A percentile compares a stretch with the other conserved stretches of the same genome.
Evolutionary conservation across 768 basidiomycete species (phyloP).

Genomic region (Mycena galopus): DNA sequence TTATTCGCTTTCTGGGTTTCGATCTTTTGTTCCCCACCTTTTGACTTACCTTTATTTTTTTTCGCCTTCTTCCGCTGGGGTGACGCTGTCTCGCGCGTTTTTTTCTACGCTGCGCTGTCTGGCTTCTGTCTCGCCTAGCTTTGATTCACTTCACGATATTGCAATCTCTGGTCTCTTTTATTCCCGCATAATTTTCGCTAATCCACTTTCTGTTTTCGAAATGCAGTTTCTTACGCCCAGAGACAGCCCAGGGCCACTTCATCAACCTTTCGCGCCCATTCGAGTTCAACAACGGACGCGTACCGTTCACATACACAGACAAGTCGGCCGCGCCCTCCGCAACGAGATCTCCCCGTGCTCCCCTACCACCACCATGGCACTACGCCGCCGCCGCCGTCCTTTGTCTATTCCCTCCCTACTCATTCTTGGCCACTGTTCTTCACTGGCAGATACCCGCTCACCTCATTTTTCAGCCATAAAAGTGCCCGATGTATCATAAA

Average conservation of each 20-base stretch:
- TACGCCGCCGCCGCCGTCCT: too few species aligned
- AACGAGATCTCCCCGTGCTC: conserved; percentile 98
- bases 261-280: conserved; percentile 97
- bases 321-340: conserved; percentile 95
- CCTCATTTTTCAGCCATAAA: too few species aligned
- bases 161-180: neutral
- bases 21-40: conserved; percentile 11
- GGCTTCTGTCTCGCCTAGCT: neutral
- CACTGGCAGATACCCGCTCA: too few species aligned
- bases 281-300: conserved; percentile 96
- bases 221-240: conserved; percentile 91
- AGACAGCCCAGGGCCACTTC: conserved; percentile 99
- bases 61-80: neutral
- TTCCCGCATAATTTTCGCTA: too few species aligned
- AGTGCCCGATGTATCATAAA: too few species aligned
- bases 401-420: too few species aligned
- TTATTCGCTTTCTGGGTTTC: too few species aligned
- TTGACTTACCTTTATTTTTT: too few species aligned
- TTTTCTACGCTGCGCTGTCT: conserved; percentile 3
- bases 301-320: conserved; percentile 98
- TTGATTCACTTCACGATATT: neutral
- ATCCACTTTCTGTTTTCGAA: too few species aligned
- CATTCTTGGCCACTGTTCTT: too few species aligned
- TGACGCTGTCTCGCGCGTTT: conserved; percentile 12
- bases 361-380: too few species aligned